phyloP scores from a whole-genome alignment of 2,329 filamentous ascomycete species.

The Neonectria coccinea region DNA sequence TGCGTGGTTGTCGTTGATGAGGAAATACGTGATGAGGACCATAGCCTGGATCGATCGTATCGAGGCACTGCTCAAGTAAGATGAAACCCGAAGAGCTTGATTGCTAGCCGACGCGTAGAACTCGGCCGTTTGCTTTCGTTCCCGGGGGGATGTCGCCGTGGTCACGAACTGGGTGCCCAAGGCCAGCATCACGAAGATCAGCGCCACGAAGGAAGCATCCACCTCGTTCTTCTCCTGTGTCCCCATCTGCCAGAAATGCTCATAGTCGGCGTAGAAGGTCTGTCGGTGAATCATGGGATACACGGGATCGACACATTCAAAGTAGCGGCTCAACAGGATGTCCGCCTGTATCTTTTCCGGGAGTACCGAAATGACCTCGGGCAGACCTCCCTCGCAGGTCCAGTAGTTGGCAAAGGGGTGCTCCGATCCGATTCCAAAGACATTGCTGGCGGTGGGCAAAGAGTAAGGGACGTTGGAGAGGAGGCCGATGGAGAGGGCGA shows the following conservation, averaged over 20 bases:
- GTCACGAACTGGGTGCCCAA: slow-evolving; percentile 82
- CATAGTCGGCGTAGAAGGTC: slow-evolving; percentile 82
- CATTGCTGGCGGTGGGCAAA: slow-evolving; percentile 76
- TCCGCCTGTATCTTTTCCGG: slow-evolving; percentile 82
- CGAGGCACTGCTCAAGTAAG: slow-evolving; percentile 80
- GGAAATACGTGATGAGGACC: slow-evolving; percentile 83
- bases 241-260: slow-evolving; percentile 78
- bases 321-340: slow-evolving; percentile 72
- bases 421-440: slow-evolving; percentile 83
- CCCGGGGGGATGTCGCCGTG: slow-evolving; percentile 64
- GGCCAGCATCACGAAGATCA: slow-evolving; percentile 82
- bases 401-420: slow-evolving; percentile 88
- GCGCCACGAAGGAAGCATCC: slow-evolving; percentile 76
- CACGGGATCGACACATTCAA: slow-evolving; percentile 80
- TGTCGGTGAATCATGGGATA: slow-evolving; percentile 84
- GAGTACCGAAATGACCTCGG: slow-evolving; percentile 80
- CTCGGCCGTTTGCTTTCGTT: slow-evolving; percentile 80
- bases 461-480: slow-evolving; percentile 81
- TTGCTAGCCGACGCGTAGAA: slow-evolving; percentile 86
- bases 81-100: slow-evolving; percentile 79
- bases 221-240: slow-evolving; percentile 67
- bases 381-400: slow-evolving; percentile 80
- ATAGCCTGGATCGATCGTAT: slow-evolving; percentile 81
- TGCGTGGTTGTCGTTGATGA: slow-evolving; percentile 88
- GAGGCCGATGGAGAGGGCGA: slow-evolving; percentile 69